Percentiles rank a stretch among this genome's conserved stretches.
phyloP scores from a whole-genome alignment of 441 rosid species.

The Eruca vesicaria region DNA sequence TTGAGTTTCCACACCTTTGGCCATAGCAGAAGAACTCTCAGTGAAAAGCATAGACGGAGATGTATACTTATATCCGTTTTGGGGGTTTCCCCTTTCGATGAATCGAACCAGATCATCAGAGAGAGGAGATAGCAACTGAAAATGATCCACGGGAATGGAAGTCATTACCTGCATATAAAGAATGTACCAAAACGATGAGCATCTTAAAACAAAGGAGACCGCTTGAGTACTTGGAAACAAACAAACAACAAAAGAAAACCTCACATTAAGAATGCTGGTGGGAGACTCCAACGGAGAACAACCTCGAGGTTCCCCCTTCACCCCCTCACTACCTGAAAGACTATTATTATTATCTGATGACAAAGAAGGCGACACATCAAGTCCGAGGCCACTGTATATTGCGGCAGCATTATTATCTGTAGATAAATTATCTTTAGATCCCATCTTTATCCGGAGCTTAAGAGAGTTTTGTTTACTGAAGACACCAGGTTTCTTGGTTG shows the following conservation, averaged over 20 bases:
- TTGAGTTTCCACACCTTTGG: constrained; percentile 39
- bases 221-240: background rate
- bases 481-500: constrained; percentile 48
- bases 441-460: constrained; percentile 87
- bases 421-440: constrained; percentile 64
- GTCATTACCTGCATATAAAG: constrained; percentile 55
- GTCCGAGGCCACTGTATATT: constrained; percentile 95
- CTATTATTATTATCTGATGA: constrained; percentile 76
- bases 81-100: constrained; percentile 38
- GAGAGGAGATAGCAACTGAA: constrained; percentile 59
- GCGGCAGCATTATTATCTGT: constrained; percentile 77
- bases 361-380: constrained; percentile 84
- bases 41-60: constrained; percentile 30
- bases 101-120: constrained; percentile 49
- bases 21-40: constrained; percentile 36
- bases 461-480: constrained; percentile 66
- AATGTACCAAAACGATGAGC: constrained; percentile 27
- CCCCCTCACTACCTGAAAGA: constrained; percentile 80
- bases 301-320: constrained; percentile 54
- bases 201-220: constrained; percentile 19
- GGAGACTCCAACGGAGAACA: constrained; percentile 60
- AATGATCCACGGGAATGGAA: constrained; percentile 43
- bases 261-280: constrained; percentile 66
- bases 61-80: constrained; percentile 31
- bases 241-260: constrained; percentile 18